Evolutionary conservation across 1,284 basidiomycete genomes (phyloP).

Genomic region (Stygiomarasmius scandens): DNA sequence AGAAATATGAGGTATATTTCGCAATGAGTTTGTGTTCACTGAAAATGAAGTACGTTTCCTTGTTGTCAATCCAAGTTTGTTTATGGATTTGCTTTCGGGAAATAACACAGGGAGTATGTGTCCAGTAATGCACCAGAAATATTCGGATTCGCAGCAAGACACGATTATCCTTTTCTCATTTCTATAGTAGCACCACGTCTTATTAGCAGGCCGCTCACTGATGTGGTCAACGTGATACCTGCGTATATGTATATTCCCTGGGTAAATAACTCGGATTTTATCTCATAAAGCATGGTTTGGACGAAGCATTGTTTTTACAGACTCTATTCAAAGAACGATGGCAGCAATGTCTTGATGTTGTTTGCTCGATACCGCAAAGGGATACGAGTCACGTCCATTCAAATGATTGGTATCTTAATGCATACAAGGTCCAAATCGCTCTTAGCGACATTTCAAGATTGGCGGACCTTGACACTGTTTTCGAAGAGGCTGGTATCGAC

Average conservation of each 20-base stretch:
- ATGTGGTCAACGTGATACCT: constrained; percentile 24
- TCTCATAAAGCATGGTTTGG: too few species aligned
- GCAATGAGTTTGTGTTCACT: constrained; percentile 6
- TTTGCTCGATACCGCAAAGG: constrained; percentile 17
- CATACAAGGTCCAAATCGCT: too few species aligned
- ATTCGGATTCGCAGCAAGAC: constrained; percentile 26
- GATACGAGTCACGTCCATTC: background rate
- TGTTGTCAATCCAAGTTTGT: too few species aligned
- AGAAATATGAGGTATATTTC: constrained; percentile 12
- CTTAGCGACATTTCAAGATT: too few species aligned
- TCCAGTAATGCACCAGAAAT: constrained; percentile 12
- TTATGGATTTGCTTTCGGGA: too few species aligned
- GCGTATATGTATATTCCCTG: constrained; percentile 23
- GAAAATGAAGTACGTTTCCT: constrained; percentile 4
- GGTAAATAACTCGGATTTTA: constrained; percentile 11
- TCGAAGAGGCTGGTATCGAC: too few species aligned
- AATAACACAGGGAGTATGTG: constrained; percentile 6
- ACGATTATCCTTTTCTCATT: constrained; percentile 27
- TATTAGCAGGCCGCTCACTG: constrained; percentile 17
- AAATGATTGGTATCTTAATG: too few species aligned
- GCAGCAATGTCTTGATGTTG: constrained; percentile 8
- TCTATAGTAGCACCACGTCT: constrained; percentile 24
- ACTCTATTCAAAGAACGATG: too few species aligned
- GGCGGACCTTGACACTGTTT: too few species aligned
- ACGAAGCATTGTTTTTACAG: too few species aligned